These are phyloP conservation scores for Lactarius hengduanensis DNA, from an alignment of 768 basidiomycete genomes.

Conservation along the genomic window DNA sequence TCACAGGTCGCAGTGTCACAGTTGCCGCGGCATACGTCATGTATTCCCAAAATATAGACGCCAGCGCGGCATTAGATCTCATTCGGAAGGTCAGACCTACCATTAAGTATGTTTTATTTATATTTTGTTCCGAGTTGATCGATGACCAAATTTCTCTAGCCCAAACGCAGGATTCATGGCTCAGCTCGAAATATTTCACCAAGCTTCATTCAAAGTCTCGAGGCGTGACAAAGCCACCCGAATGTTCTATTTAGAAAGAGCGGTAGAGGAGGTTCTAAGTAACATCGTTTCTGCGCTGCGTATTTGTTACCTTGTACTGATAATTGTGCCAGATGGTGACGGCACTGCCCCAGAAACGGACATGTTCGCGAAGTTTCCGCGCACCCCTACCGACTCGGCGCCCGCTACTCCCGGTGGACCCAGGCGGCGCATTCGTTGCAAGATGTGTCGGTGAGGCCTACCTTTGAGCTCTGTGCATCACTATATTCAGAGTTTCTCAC, in stretches of 20 bases:
- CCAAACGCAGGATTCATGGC: constrained; percentile 83
- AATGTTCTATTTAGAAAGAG: constrained; percentile 80
- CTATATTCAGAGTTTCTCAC: constrained; percentile 2
- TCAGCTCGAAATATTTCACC: constrained; percentile 79
- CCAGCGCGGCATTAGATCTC: constrained; percentile 62
- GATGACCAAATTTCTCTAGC: constrained; percentile 40
- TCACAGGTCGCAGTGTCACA: constrained; percentile 74
- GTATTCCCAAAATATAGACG: constrained; percentile 60
- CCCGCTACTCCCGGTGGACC: constrained; percentile 60
- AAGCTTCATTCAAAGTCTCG: constrained; percentile 67
- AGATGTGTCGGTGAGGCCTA: constrained; percentile 76
- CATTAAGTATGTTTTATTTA: constrained; percentile 55
- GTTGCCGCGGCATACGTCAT: constrained; percentile 89
- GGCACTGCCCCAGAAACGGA: constrained; percentile 60
- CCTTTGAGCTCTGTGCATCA: not conserved
- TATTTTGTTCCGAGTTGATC: constrained; percentile 13
- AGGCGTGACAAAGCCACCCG: constrained; percentile 66
- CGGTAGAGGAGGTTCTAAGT: constrained; percentile 79
- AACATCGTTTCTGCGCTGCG: constrained; percentile 33
- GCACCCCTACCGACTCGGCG: constrained; percentile 58
- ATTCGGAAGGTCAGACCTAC: constrained; percentile 65
- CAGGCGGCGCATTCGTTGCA: constrained; percentile 77
- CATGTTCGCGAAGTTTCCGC: constrained; percentile 77
- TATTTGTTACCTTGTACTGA: constrained; percentile 19
- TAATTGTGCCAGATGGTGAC: constrained; percentile 59